Conservation (phyloP, 2,329 filamentous ascomycete genomes). For the Iodosphaeria phyllophila region DNA sequence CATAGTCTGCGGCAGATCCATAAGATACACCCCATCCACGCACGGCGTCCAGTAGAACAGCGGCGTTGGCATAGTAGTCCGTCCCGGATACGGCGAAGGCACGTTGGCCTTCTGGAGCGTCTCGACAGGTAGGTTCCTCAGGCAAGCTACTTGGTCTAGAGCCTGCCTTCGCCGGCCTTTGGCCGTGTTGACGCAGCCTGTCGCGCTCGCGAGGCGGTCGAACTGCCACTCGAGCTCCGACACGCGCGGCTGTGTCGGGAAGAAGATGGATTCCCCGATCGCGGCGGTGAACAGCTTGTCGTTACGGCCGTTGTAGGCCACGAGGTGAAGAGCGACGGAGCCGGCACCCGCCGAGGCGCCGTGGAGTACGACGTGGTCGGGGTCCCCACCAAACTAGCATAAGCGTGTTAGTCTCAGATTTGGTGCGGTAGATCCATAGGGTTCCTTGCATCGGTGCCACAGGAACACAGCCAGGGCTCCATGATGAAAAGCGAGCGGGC, state of each 20-base stretch:
- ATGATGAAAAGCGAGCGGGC: too few relatives aligned
- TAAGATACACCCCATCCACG: slow-evolving; percentile 26
- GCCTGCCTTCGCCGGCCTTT: too few relatives aligned
- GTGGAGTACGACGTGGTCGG: slow-evolving; percentile 37
- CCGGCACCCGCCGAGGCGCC: slow-evolving; percentile 43
- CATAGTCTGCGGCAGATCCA: slow-evolving; percentile 20
- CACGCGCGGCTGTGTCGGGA: slow-evolving; percentile 25
- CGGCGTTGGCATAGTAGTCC: slow-evolving; percentile 12
- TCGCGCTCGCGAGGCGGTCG: slow-evolving; percentile 15
- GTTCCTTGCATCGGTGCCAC: neutral
- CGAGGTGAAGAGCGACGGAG: slow-evolving; percentile 33
- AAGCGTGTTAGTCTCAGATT: neutral
- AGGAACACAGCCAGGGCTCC: too few relatives aligned
- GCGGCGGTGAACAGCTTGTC: slow-evolving; percentile 25
- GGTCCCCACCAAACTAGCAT: slow-evolving; percentile 35
- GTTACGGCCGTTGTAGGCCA: slow-evolving; percentile 22
- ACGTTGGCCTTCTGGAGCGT: slow-evolving; percentile 21
- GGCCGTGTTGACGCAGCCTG: slow-evolving; percentile 18
- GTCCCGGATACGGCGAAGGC: slow-evolving; percentile 20
- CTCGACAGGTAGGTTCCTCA: slow-evolving; percentile 17
- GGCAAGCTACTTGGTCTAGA: slow-evolving; percentile 19
- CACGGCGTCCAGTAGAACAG: slow-evolving; percentile 32
- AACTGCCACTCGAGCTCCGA: slow-evolving; percentile 29
- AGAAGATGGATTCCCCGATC: slow-evolving; percentile 28
- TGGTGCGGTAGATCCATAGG: neutral